Percentiles rank a stretch among this genome's conserved stretches.
Evolutionary conservation across 495 filamentous ascomycete species (phyloP).

Genomic region (Penicillium subrubescens): DNA sequence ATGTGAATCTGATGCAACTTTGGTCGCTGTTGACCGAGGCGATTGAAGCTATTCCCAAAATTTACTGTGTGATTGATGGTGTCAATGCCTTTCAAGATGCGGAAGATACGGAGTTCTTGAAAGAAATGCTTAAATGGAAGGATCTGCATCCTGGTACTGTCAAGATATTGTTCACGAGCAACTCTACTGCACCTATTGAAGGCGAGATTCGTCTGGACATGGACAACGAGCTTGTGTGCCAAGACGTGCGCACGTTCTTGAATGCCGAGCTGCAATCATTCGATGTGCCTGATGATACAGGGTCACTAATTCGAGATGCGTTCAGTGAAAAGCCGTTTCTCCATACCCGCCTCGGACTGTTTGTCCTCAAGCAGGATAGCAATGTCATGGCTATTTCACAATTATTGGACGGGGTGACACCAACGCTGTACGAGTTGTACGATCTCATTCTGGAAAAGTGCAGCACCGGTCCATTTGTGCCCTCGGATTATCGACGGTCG

Average conservation of each 20-base stretch:
- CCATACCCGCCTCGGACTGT: not conserved
- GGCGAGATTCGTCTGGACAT: not conserved
- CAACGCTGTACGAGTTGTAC: not conserved
- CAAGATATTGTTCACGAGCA: not conserved
- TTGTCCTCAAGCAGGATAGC: not conserved
- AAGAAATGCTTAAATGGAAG: not conserved
- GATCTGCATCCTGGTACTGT: not conserved
- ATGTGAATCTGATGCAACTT: not conserved
- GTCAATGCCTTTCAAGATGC: not conserved
- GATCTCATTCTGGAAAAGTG: not conserved
- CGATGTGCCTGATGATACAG: not conserved
- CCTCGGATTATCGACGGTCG: not conserved
- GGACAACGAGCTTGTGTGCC: not conserved
- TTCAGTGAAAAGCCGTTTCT: not conserved
- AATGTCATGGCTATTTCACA: not conserved
- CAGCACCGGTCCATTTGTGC: not conserved
- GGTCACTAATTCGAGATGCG: not conserved
- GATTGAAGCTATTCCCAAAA: not conserved
- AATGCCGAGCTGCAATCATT: not conserved
- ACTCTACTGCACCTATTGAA: not conserved
- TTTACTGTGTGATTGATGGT: not conserved
- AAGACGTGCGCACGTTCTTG: not conserved
- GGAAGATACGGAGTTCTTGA: not conserved
- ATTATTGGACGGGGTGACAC: not conserved
- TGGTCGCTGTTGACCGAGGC: not conserved